Percentiles rank a stretch among this genome's conserved stretches.
phyloP scores from a whole-genome alignment of 345 rosid genomes.

The Linum lewisii region DNA sequence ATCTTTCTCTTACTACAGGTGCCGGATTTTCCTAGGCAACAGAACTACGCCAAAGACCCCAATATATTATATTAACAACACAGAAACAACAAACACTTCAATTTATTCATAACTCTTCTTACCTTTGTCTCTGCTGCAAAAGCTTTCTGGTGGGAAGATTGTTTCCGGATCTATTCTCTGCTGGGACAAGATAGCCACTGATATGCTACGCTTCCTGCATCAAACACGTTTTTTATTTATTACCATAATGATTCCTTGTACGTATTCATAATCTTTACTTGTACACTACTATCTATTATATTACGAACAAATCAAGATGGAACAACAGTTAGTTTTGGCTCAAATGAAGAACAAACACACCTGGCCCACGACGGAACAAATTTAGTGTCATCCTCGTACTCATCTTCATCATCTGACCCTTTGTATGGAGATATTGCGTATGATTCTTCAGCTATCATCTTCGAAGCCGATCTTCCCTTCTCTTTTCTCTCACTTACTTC shows the following conservation, averaged over 20 bases:
- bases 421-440: conserved; percentile 89
- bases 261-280: conserved; percentile 1
- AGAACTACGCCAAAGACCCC: conserved; percentile 21
- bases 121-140: conserved; percentile 52
- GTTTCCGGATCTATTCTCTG: conserved; percentile 36
- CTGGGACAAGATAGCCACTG: conserved; percentile 34
- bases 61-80: background rate
- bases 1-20: background rate
- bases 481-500: conserved; percentile 14
- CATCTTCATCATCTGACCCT: conserved; percentile 83
- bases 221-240: background rate
- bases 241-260: background rate
- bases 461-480: conserved; percentile 3
- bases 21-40: conserved; percentile 38
- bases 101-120: too few relatives aligned
- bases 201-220: conserved; percentile 47
- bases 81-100: too few relatives aligned
- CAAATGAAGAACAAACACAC: conserved; percentile 23
- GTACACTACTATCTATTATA: background rate
- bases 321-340: background rate
- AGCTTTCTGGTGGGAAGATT: conserved; percentile 42
- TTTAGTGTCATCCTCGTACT: conserved; percentile 55
- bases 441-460: conserved; percentile 38
- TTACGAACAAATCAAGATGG: background rate
- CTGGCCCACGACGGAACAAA: conserved; percentile 87